These are phyloP conservation scores for Beauveria australis DNA, from an alignment of 2,329 filamentous ascomycete genomes.

Conservation along the genomic window DNA sequence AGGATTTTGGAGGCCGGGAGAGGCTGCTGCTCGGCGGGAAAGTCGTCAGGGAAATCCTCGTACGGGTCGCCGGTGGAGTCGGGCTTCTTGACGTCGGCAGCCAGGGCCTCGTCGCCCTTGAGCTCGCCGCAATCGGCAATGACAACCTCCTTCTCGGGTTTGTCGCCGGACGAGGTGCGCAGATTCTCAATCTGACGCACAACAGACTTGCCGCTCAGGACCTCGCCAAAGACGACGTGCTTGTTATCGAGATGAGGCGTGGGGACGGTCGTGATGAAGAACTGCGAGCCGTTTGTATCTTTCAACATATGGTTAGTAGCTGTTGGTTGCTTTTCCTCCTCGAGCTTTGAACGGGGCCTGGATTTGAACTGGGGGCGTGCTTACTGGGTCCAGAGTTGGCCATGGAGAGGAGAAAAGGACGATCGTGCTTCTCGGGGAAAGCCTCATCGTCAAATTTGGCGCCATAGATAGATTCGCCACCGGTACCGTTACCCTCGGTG, in stretches of 20 bases:
- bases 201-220: slow-evolving; percentile 84
- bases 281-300: slow-evolving; percentile 92
- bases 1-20: slow-evolving; percentile 61
- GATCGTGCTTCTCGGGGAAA: slow-evolving; percentile 84
- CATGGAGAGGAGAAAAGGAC: slow-evolving; percentile 92
- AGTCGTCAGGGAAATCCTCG: slow-evolving; percentile 93
- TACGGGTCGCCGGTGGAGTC: slow-evolving; percentile 84
- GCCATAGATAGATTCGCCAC: slow-evolving; percentile 95
- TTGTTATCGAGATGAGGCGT: slow-evolving; percentile 93
- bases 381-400: slow-evolving; percentile 88
- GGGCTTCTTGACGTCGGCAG: slow-evolving; percentile 58
- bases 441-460: slow-evolving; percentile 97
- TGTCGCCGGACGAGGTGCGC: slow-evolving; percentile 65
- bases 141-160: slow-evolving; percentile 63
- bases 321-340: not conserved
- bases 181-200: slow-evolving; percentile 86
- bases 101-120: slow-evolving; percentile 57
- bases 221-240: slow-evolving; percentile 95
- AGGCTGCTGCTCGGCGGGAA: slow-evolving; percentile 44
- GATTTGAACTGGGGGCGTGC: slow-evolving; percentile 17
- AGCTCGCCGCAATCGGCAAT: slow-evolving; percentile 85
- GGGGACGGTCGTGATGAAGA: slow-evolving; percentile 94
- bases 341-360: not conserved
- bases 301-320: slow-evolving; percentile 9
- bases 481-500: slow-evolving; percentile 87